phyloP scores from a whole-genome alignment of 176 grass and related monocot species.

The Rhipidocladum racemiflorum region DNA sequence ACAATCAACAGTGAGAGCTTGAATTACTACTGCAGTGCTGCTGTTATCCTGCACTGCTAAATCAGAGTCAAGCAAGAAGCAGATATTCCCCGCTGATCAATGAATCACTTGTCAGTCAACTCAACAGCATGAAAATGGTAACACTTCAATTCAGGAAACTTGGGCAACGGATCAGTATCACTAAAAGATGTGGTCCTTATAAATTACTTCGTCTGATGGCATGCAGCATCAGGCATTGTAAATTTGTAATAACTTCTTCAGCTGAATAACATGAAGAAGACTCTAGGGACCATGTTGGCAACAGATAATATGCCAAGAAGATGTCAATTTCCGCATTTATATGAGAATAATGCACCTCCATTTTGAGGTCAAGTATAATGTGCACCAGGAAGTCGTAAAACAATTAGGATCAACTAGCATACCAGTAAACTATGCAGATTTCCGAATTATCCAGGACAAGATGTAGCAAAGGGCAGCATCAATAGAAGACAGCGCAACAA shows the following conservation, averaged over 20 bases:
- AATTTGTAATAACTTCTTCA: slow-evolving; percentile 5
- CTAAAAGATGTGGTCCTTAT: slow-evolving; percentile 6
- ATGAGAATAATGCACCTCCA: background rate
- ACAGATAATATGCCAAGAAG: background rate
- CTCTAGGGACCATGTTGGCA: background rate
- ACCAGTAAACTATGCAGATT: slow-evolving; percentile 59
- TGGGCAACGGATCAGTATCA: background rate
- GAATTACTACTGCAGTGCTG: background rate
- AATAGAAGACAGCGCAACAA: slow-evolving; percentile 76
- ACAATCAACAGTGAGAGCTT: slow-evolving; percentile 12
- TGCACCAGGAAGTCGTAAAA: slow-evolving; percentile 13
- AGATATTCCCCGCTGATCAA: slow-evolving; percentile 19
- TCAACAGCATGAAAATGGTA: background rate
- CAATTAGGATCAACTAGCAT: slow-evolving; percentile 19
- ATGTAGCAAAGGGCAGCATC: slow-evolving; percentile 78
- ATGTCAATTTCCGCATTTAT: slow-evolving; percentile 4
- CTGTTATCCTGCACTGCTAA: background rate
- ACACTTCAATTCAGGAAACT: background rate
- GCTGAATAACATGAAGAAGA: slow-evolving; percentile 16
- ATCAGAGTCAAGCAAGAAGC: slow-evolving; percentile 11
- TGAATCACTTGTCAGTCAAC: slow-evolving; percentile 11
- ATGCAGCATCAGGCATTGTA: background rate
- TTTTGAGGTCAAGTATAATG: background rate
- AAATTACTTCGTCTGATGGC: slow-evolving; percentile 16
- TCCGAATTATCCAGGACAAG: slow-evolving; percentile 68